Evolutionary conservation across 2,329 filamentous ascomycete genomes (phyloP).

Genomic region (Emydomyces testavorans): DNA sequence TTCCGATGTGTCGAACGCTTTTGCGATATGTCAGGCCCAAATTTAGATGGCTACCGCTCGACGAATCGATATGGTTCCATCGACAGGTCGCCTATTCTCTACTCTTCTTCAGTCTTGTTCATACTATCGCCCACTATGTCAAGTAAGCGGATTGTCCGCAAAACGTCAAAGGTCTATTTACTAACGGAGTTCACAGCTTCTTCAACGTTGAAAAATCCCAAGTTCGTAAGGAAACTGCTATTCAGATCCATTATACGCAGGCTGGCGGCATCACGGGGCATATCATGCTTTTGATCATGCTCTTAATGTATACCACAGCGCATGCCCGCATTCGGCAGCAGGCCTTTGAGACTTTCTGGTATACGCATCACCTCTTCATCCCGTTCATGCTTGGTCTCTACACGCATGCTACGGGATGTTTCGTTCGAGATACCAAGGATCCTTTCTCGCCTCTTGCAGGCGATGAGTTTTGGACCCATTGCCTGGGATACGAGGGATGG

Average conservation of each 20-base stretch:
- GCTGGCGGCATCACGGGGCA: conserved; percentile 90
- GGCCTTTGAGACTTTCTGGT: conserved; percentile 98
- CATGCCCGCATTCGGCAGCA: conserved; percentile 91
- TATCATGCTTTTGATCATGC: conserved; percentile 97
- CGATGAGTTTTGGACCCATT: conserved; percentile 74
- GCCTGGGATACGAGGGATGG: conserved; percentile 92
- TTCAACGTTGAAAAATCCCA: conserved; percentile 85
- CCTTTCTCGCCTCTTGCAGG: conserved; percentile 77
- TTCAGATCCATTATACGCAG: conserved; percentile 85
- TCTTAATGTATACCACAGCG: conserved; percentile 93
- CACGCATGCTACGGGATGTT: conserved; percentile 91
- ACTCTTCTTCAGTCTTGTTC: conserved; percentile 67
- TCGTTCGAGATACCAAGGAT: conserved; percentile 68
- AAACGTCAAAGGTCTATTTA: not conserved
- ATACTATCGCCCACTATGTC: conserved; percentile 77
- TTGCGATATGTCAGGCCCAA: conserved; percentile 77
- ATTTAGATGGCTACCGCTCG: conserved; percentile 77
- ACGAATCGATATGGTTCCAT: conserved; percentile 96
- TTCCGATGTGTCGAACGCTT: conserved; percentile 90
- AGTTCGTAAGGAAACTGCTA: conserved; percentile 64
- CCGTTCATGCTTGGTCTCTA: conserved; percentile 90
- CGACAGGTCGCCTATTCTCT: conserved; percentile 84
- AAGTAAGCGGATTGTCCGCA: conserved; percentile 52
- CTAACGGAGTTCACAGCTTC: conserved; percentile 50
- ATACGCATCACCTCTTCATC: conserved; percentile 96